Evolutionary conservation across 805 yeast species (phyloP).

Genomic region (Suhomyces vadensis): DNA sequence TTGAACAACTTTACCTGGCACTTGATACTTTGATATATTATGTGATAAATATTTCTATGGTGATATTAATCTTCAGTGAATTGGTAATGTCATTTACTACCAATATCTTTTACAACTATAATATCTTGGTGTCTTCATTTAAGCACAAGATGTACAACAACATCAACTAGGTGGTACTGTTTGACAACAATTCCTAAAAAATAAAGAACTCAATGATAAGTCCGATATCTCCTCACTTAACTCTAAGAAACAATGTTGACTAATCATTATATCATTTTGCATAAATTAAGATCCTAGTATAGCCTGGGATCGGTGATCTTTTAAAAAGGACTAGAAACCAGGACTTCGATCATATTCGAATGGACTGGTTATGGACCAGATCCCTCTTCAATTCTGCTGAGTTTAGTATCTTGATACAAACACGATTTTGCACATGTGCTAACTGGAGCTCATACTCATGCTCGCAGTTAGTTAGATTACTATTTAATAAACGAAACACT

Average conservation of each 20-base stretch:
- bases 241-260: background rate
- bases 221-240: background rate
- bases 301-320: background rate
- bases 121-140: constrained; percentile 14
- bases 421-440: background rate
- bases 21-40: constrained; percentile 15
- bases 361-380: background rate
- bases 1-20: constrained; percentile 10
- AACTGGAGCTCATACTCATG: background rate
- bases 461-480: background rate
- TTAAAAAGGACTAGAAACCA: background rate
- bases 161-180: too few species aligned
- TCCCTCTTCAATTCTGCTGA: background rate
- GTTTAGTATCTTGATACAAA: background rate
- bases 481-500: background rate
- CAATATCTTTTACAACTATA: constrained; percentile 15
- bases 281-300: background rate
- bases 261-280: background rate
- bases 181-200: background rate
- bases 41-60: constrained; percentile 14
- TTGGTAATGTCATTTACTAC: constrained; percentile 12
- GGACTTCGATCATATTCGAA: background rate
- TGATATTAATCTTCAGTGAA: constrained; percentile 12
- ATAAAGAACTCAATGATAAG: background rate
- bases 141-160: constrained; percentile 20